Base-by-base conservation (phyloP, 2,329 filamentous ascomycete species). In the Exophiala mesophila region DNA sequence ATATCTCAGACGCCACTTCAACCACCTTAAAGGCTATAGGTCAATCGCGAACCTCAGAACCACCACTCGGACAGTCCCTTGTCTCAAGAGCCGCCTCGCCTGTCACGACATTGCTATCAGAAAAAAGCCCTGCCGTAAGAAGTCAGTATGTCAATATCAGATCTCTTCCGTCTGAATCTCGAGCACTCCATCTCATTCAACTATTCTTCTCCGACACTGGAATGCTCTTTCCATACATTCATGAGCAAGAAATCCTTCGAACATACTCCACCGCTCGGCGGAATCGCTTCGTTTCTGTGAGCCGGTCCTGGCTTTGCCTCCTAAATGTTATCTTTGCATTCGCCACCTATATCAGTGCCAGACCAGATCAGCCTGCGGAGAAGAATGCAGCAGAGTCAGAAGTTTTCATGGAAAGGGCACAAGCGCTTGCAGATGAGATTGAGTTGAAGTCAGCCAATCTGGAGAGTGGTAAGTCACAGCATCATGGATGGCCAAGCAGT, bases 201-300 rank as follows among this genome's bases (percentile, higher is more conserved):
- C 45, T 58, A 2, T 69, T 65, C 49, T 69, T 69, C 44, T 47
- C 48, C 9, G 47, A 61, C 21, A 59, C 58, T 0, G 59, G 59
- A 0, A 45, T 59, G 15, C 47, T 62, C 1, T 59, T 58, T 20
- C 60, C 60, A 2, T 62, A 57, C 36, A 58, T 62, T 10, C 52
- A 60, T 31, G 50, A 54, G 6, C 47, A 49, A 3, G 32, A 48
- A 1, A 59, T 62, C 24, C 36, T 57, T 2, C 50, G 57, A 10
- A 57, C 58, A 6, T 62, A 60, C 32, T 45, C 55, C 32, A 47
- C 55, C 37, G 35, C 44, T 2, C 34, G 36, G 6, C 47, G 55
- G 3, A 57, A 55, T 15, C 36, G 44, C 15, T 55, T 55, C 10
- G 49, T 39, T 3, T 53, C 45, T 7, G 53, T 58, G 5, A 51